Base-by-base conservation (phyloP, 1,284 basidiomycete genomes). In the Cryptococcus neoformans region DNA sequence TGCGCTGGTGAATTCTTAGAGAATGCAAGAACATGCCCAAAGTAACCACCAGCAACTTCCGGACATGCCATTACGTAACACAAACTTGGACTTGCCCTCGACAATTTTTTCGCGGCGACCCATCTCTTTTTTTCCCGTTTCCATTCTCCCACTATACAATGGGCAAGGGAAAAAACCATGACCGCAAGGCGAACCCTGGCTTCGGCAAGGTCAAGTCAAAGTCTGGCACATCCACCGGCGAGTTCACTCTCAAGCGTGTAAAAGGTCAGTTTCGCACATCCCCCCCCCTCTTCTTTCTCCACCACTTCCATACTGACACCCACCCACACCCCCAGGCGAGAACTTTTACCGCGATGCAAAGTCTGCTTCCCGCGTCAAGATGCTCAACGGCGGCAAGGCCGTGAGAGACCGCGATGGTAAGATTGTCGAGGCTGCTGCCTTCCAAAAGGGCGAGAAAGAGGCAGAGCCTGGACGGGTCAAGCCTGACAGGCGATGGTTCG, bases 291-390 rank as follows among this genome's bases (percentile, higher is more conserved):
- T 44, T 41, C 42, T 28, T 12, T 12, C 34, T 16, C 12, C 44
- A 7, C n/a, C 21, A 21, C 21, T 21, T 21, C 21, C 21, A 21
- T 21, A 21, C 21, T 21, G 21, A 21, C 21, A 21, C 21, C 21
- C 21, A 21, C 21, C 21, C 21, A 21, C n/a, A n/a, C 36, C 16
- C 4, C 37, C 48, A 76, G 74, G 90, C 67, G 89, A 92, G 80
- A 94, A 92, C 75, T 94, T 93, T 78, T 94, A 93, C 78, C 87
- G 90, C 76, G 84, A 91, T 88, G 90, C 89, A 47, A 96, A 95
- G 75, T 82, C 86, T 63, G 90, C 87, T 37, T 81, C 82, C 40
- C 81, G 87, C 59, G 83, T 92, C 54, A 95, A 94, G 81, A 89
- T 97, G 88, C 83, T 95, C 64, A 90, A 84, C 64, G 88, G 92